phyloP scores from a whole-genome alignment of 2,329 filamentous ascomycete species.

The Coniochaeta sp. region DNA sequence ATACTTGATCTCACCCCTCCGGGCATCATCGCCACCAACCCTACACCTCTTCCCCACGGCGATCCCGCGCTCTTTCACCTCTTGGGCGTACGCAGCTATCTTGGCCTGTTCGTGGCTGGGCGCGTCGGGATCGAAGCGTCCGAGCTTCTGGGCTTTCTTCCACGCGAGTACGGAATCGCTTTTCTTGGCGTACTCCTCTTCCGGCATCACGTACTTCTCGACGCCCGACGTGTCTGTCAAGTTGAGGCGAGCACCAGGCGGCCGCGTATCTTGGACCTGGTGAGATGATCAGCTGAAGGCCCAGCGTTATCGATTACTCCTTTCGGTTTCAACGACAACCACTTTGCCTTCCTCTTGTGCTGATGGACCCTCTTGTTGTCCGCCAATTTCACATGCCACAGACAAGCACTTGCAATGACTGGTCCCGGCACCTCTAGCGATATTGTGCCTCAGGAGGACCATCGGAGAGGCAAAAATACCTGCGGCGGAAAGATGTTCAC shows the following conservation, averaged over 20 bases:
- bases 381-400: not conserved
- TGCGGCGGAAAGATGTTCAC: not conserved
- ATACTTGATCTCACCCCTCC: conserved; percentile 63
- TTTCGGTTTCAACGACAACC: too few species aligned
- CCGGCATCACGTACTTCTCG: conserved; percentile 85
- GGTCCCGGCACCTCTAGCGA: not conserved
- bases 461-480: not conserved
- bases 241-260: conserved; percentile 66
- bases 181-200: conserved; percentile 76
- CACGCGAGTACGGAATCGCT: conserved; percentile 85
- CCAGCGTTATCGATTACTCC: not conserved
- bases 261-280: conserved; percentile 75
- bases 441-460: not conserved
- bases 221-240: conserved; percentile 75
- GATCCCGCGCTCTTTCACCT: conserved; percentile 64
- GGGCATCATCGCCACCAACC: conserved; percentile 58
- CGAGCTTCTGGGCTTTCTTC: conserved; percentile 94
- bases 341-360: not conserved
- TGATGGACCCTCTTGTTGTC: not conserved
- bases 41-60: conserved; percentile 55
- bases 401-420: not conserved
- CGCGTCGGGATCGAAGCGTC: conserved; percentile 85
- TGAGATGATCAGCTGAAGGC: not conserved
- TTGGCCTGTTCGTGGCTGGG: conserved; percentile 67
- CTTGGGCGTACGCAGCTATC: conserved; percentile 58